Evolutionary conservation across 2,329 filamentous ascomycete genomes (phyloP).

Genomic region (Neofusicoccum sp.): DNA sequence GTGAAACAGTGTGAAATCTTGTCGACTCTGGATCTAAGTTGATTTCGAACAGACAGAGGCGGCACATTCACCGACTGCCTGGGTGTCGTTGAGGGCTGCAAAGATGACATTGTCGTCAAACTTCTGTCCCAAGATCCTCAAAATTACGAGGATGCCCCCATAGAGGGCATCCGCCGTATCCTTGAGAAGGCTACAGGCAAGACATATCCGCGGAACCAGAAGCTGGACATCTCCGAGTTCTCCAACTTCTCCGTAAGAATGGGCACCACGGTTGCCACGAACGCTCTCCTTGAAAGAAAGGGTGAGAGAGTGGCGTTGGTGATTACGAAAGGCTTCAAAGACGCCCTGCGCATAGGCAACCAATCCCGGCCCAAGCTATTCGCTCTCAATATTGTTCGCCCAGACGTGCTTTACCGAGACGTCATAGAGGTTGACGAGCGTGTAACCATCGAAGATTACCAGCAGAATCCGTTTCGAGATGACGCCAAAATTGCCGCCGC

Average conservation of each 20-base stretch:
- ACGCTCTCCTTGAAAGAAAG: slow-evolving; percentile 31
- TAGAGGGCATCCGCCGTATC: slow-evolving; percentile 29
- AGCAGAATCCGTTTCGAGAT: slow-evolving; percentile 26
- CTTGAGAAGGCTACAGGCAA: slow-evolving; percentile 24
- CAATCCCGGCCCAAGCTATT: slow-evolving; percentile 34
- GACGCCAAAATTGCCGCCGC: slow-evolving; percentile 21
- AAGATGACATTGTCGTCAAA: slow-evolving; percentile 30
- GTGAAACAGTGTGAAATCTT: neutral
- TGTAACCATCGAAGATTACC: slow-evolving; percentile 34
- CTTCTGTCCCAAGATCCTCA: slow-evolving; percentile 30
- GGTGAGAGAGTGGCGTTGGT: slow-evolving; percentile 30
- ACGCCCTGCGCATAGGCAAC: slow-evolving; percentile 31
- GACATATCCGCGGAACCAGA: slow-evolving; percentile 21
- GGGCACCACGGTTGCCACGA: slow-evolving; percentile 34
- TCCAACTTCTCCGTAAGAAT: slow-evolving; percentile 26
- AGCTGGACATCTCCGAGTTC: slow-evolving; percentile 19
- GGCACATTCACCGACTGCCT: slow-evolving; percentile 25
- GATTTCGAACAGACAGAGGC: slow-evolving; percentile 20
- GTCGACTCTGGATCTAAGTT: neutral
- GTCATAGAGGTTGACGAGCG: slow-evolving; percentile 27
- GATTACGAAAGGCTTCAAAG: slow-evolving; percentile 31
- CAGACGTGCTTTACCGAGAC: slow-evolving; percentile 24
- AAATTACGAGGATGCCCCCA: slow-evolving; percentile 32
- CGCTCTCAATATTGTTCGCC: slow-evolving; percentile 25
- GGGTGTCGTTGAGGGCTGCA: slow-evolving; percentile 24